Conservation (phyloP, 2,329 filamentous ascomycete genomes). For the Malbranchea cinnamomea region DNA sequence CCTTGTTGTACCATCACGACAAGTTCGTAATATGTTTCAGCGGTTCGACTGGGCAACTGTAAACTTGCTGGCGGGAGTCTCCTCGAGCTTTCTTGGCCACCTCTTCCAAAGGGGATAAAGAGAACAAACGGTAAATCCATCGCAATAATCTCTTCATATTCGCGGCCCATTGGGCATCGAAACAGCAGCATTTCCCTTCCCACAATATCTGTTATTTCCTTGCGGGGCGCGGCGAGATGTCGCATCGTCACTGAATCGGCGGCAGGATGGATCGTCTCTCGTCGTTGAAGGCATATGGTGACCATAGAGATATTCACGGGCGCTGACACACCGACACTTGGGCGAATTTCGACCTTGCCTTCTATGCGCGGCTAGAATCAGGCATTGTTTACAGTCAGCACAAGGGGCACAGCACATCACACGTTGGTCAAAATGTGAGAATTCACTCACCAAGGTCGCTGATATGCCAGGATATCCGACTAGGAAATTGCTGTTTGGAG, state of each 20-base stretch:
- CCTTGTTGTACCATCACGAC: slow-evolving; percentile 93
- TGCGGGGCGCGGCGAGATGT: slow-evolving; percentile 74
- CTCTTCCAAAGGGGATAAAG: slow-evolving; percentile 88
- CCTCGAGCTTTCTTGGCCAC: slow-evolving; percentile 76
- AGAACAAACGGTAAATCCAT: slow-evolving; percentile 98
- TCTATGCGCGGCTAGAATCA: slow-evolving; percentile 71
- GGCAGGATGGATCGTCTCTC: slow-evolving; percentile 91
- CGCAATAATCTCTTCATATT: slow-evolving; percentile 74
- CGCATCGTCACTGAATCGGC: slow-evolving; percentile 90
- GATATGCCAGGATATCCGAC: slow-evolving; percentile 97
- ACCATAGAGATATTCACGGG: slow-evolving; percentile 86
- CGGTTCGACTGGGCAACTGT: slow-evolving; percentile 80
- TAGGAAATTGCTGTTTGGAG: slow-evolving; percentile 90
- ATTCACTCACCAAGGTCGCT: slow-evolving; percentile 84
- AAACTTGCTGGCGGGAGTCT: slow-evolving; percentile 85
- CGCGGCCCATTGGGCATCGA: slow-evolving; percentile 66
- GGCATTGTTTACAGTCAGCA: slow-evolving; percentile 6
- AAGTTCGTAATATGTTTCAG: slow-evolving; percentile 92
- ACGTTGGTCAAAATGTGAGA: slow-evolving; percentile 7
- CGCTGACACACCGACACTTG: slow-evolving; percentile 68
- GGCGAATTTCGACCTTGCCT: slow-evolving; percentile 92
- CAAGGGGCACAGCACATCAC: not conserved
- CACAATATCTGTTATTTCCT: slow-evolving; percentile 82
- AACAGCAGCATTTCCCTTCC: slow-evolving; percentile 92
- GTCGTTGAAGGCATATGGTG: slow-evolving; percentile 80